Evolutionary conservation across 2,329 filamentous ascomycete species (phyloP).

Genomic region (Pseudogymnoascus pannorum): DNA sequence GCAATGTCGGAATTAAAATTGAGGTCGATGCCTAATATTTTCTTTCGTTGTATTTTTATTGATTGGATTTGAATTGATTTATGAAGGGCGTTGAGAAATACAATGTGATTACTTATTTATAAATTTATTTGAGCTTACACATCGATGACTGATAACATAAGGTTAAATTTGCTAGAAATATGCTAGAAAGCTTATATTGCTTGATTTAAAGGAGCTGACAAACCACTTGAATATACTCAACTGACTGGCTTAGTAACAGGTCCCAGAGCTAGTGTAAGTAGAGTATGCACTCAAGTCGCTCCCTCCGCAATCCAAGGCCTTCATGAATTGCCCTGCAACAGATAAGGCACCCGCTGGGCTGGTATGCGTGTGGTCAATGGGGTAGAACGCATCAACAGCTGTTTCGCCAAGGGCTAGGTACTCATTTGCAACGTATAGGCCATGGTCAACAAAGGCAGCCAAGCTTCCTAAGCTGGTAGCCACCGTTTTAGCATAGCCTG

Average conservation of each 20-base stretch:
- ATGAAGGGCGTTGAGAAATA: neutral
- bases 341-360: slow-evolving; percentile 45
- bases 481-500: slow-evolving; percentile 44
- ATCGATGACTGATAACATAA: neutral
- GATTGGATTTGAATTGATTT: neutral
- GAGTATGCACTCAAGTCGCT: slow-evolving; percentile 20
- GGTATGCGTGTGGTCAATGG: slow-evolving; percentile 55
- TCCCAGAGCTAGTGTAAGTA: slow-evolving; percentile 22
- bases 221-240: neutral
- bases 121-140: neutral
- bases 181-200: neutral
- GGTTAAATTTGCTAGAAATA: neutral
- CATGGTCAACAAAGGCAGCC: slow-evolving; percentile 51
- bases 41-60: neutral
- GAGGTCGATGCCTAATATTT: neutral
- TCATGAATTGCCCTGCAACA: slow-evolving; percentile 50
- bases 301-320: slow-evolving; percentile 33
- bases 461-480: slow-evolving; percentile 31
- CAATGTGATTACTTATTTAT: neutral
- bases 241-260: slow-evolving; percentile 18
- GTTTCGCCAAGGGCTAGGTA: slow-evolving; percentile 41
- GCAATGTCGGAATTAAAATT: neutral
- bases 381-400: slow-evolving; percentile 44
- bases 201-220: neutral
- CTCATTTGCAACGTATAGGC: slow-evolving; percentile 43